phyloP scores from a whole-genome alignment of 345 rosid genomes.

The Citrus hindsii region DNA sequence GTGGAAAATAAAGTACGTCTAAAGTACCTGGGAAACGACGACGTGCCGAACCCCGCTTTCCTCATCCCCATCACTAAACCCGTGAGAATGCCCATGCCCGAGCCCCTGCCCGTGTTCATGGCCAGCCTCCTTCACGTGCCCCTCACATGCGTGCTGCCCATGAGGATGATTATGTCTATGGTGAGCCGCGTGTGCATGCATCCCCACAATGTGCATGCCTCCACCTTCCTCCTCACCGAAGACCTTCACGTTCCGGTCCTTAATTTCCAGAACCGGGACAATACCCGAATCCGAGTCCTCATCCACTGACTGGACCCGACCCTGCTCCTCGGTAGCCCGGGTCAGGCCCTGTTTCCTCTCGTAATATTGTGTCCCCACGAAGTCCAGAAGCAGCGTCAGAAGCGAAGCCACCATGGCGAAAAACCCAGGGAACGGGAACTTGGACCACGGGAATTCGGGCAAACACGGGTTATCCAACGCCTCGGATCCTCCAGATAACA shows the following conservation, averaged over 20 bases:
- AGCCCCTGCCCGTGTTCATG: constrained; percentile 24
- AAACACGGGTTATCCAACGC: constrained; percentile 67
- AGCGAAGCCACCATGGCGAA: constrained; percentile 83
- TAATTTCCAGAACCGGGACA: constrained; percentile 28
- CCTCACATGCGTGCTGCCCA: constrained; percentile 55
- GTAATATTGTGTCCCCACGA: constrained; percentile 81
- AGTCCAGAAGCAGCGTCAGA: constrained; percentile 73
- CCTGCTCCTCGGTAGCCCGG: constrained; percentile 37
- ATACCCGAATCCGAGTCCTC: constrained; percentile 44
- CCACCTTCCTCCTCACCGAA: constrained; percentile 88
- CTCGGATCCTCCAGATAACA: constrained; percentile 61
- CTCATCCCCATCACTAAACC: constrained; percentile 41
- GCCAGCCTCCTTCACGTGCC: constrained; percentile 24
- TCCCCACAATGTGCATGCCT: constrained; percentile 89
- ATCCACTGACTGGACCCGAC: constrained; percentile 35
- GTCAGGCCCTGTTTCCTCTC: constrained; percentile 71
- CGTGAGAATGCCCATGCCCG: constrained; percentile 25
- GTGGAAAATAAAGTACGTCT: no score
- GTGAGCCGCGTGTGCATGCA: constrained; percentile 83
- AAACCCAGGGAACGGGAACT: constrained; percentile 82
- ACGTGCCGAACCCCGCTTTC: constrained; percentile 70
- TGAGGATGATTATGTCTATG: constrained; percentile 74
- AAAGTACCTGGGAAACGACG: constrained; percentile 83
- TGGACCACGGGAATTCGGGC: constrained; percentile 69
- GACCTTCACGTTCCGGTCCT: constrained; percentile 38